phyloP scores from a whole-genome alignment of 768 basidiomycete genomes.

The Nevesoporus exiguus region DNA sequence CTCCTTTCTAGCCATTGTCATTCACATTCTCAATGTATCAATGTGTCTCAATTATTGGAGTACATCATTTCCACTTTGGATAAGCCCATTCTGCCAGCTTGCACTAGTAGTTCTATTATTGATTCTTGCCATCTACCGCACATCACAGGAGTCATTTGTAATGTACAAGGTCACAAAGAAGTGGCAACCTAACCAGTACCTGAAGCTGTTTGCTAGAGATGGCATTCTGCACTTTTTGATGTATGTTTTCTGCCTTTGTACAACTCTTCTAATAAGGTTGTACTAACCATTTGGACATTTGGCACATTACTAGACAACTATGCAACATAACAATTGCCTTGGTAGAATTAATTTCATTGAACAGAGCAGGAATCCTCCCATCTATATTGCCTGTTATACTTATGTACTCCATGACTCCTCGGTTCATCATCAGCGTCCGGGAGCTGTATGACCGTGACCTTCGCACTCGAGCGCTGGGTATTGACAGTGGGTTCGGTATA shows the following conservation, averaged over 20 bases:
- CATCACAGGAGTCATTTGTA: not conserved
- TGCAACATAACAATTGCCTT: no score
- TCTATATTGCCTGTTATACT: no score
- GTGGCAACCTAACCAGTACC: not conserved
- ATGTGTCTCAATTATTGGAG: no score
- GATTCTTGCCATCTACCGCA: not conserved
- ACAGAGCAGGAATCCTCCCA: no score
- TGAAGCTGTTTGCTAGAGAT: not conserved
- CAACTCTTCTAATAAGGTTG: not conserved
- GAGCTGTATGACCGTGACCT: not conserved
- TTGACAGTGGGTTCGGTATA: not conserved
- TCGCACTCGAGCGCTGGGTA: not conserved
- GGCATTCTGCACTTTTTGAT: not conserved
- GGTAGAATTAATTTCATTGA: no score
- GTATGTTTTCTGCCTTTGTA: not conserved
- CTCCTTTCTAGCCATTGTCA: no score
- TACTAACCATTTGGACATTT: no score
- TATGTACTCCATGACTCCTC: no score
- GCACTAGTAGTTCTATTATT: not conserved
- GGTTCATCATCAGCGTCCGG: not conserved
- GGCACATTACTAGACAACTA: no score
- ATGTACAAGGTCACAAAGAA: not conserved
- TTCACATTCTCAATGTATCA: no score
- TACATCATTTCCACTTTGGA: not conserved
- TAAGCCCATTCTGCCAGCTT: not conserved